These are phyloP conservation scores for Geosmithia morbida DNA, from an alignment of 2,329 filamentous ascomycete genomes.

Conservation along the genomic window DNA sequence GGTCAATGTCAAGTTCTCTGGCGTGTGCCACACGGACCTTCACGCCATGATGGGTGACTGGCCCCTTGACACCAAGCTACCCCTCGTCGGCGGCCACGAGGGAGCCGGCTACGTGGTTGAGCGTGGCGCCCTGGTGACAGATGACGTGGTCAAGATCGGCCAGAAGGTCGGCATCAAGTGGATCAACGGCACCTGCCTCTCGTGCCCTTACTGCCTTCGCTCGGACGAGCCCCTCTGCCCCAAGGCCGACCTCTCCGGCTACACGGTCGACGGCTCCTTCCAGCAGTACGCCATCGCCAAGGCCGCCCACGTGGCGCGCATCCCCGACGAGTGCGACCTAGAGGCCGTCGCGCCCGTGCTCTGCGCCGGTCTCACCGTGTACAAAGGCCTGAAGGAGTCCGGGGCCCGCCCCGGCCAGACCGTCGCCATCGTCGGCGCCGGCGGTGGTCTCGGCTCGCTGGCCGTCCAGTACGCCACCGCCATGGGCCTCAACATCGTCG, in stretches of 20 bases:
- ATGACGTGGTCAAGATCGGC: constrained; percentile 53
- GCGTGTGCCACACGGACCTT: constrained; percentile 80
- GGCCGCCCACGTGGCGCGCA: constrained; percentile 68
- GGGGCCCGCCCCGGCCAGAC: constrained; percentile 58
- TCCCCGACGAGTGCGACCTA: constrained; percentile 63
- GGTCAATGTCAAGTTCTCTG: constrained; percentile 79
- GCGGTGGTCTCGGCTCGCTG: constrained; percentile 65
- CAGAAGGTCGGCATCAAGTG: constrained; percentile 85
- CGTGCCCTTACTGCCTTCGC: constrained; percentile 71
- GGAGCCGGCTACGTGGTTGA: constrained; percentile 75
- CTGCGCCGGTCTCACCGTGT: constrained; percentile 77
- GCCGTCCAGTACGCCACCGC: constrained; percentile 81
- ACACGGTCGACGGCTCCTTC: constrained; percentile 86
- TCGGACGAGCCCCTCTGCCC: constrained; percentile 73
- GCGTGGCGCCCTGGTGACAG: constrained; percentile 59
- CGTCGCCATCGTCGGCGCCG: constrained; percentile 75
- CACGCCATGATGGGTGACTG: constrained; percentile 78
- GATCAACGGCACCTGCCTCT: constrained; percentile 77
- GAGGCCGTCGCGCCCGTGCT: constrained; percentile 69
- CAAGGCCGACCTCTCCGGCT: constrained; percentile 65
- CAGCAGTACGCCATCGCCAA: constrained; percentile 87
- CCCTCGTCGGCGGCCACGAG: constrained; percentile 70
- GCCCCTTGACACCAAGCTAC: constrained; percentile 71
- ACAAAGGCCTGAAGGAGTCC: constrained; percentile 84
- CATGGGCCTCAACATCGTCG: constrained; percentile 71